phyloP scores from a whole-genome alignment of 495 filamentous ascomycete species.

The Tuber magnatum region DNA sequence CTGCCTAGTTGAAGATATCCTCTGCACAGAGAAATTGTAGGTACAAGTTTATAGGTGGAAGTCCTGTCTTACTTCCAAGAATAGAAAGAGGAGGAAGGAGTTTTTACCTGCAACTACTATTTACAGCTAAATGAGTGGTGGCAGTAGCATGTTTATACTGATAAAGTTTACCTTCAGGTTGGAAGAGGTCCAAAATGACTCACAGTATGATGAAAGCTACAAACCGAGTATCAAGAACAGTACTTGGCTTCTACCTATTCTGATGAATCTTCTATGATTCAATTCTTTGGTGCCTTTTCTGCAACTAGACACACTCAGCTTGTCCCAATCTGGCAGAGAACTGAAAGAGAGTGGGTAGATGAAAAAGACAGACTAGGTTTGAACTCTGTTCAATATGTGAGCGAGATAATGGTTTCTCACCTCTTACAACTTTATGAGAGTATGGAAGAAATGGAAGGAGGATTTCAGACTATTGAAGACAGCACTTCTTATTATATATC shows the following conservation, averaged over 20 bases:
- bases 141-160: too few relatives aligned
- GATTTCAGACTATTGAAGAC: constrained; percentile 8
- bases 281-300: neutral
- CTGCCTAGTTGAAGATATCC: too few relatives aligned
- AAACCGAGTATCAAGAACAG: neutral
- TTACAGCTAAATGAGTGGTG: too few relatives aligned
- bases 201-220: neutral
- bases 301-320: neutral
- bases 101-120: too few relatives aligned
- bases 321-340: neutral
- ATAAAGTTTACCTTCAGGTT: too few relatives aligned
- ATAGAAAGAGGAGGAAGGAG: too few relatives aligned
- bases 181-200: neutral
- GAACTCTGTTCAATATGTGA: constrained; percentile 8
- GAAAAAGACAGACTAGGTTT: constrained; percentile 3
- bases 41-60: too few relatives aligned
- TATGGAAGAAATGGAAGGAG: neutral
- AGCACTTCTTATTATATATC: neutral
- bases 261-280: neutral
- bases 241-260: neutral
- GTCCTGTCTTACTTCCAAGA: too few relatives aligned
- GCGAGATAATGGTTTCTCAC: constrained; percentile 3
- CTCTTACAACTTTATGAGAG: constrained; percentile 3
- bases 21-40: too few relatives aligned
- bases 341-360: neutral